Base-by-base conservation (phyloP, 2,329 filamentous ascomycete genomes). In the Alternaria conjuncta region DNA sequence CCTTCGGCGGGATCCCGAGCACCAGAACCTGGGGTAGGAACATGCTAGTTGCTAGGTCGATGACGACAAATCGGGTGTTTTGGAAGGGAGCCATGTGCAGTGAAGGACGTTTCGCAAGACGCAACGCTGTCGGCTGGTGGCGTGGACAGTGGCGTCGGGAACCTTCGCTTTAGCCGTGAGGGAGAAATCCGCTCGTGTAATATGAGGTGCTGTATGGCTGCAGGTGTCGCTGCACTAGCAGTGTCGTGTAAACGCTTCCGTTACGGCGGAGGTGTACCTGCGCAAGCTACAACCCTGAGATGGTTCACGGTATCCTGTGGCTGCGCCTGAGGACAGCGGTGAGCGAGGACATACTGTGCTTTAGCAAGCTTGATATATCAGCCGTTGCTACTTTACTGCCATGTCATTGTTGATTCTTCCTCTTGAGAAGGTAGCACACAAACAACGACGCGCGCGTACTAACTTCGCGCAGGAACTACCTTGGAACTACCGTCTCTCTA, bases 11-110 rank as follows among this genome's bases (percentile, higher is more conserved):
- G 23, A 49, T 26, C 43, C 59, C 62, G 62, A 25, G 55, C 32
- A 55, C 62, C 56, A 55, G 58, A 55, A 51, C 47, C 25, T 60
- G 59, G 65, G 65, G 53, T 55, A 30, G 44, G 32, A 30, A 15
- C 26, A 26, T 57, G n/a, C 55, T 32, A 51, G n/a, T 44, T 18
- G 23, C 23, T 53, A 56, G 26, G 10, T 53, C 47, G 21, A 55
- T 23, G 49, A 51, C 49, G 18, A 36, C 49, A 36, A 51, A 51
- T 51, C 49, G 49, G 53, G 43, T 18, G 10, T 28, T 56, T 46
- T 46, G 36, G 25, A 46, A 46, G 26, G 18, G 4, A 45, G 43
- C 43, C 49, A 53, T 53, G 49, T 32, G 30, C 46, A 46, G 45
- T 57, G 36, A 44, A 55, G 32, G 32, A 25, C 36, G 36, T 45